Percentiles rank a stretch among this genome's conserved stretches.
Evolutionary conservation across 306 rosid genomes (phyloP).

Genomic region (Parietaria judaica): DNA sequence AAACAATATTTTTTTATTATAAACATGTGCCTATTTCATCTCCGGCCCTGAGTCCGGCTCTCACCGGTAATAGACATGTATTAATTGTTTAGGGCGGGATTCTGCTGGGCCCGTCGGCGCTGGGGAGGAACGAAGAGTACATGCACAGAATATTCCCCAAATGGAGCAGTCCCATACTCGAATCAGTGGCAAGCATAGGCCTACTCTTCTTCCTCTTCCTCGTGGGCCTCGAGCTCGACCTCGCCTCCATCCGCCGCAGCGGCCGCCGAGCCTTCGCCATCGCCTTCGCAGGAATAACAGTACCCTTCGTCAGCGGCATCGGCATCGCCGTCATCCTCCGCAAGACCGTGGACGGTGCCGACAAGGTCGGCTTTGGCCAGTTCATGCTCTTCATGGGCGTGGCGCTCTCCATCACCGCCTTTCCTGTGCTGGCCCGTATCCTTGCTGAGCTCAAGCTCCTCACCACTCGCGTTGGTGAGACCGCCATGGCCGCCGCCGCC

Average conservation of each 20-base stretch:
- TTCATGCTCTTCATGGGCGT: slow-evolving; percentile 83
- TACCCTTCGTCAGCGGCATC: slow-evolving; percentile 61
- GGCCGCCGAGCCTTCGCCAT: slow-evolving; percentile 47
- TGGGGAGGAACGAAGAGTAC: slow-evolving; percentile 50
- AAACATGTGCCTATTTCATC: no score
- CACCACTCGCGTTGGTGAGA: slow-evolving; percentile 62
- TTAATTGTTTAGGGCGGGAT: slow-evolving; percentile 56
- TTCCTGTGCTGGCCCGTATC: slow-evolving; percentile 84
- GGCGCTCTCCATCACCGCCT: slow-evolving; percentile 79
- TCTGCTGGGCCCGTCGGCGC: slow-evolving; percentile 65
- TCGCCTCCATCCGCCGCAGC: slow-evolving; percentile 54
- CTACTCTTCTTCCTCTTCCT: slow-evolving; percentile 69
- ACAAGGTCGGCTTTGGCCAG: slow-evolving; percentile 44
- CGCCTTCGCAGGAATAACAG: slow-evolving; percentile 60
- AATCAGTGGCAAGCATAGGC: slow-evolving; percentile 72
- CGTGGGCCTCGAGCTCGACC: slow-evolving; percentile 64
- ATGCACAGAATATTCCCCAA: slow-evolving; percentile 46
- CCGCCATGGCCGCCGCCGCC: slow-evolving; percentile 90
- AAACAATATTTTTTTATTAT: no score
- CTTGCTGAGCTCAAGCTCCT: slow-evolving; percentile 77
- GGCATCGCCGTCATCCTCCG: slow-evolving; percentile 67
- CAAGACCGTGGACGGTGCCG: slow-evolving; percentile 47
- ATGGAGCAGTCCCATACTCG: slow-evolving; percentile 65
- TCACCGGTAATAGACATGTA: background rate
- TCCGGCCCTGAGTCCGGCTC: no score